Base-by-base conservation (phyloP, 2,329 filamentous ascomycete species). In the Cadophora sp. region DNA sequence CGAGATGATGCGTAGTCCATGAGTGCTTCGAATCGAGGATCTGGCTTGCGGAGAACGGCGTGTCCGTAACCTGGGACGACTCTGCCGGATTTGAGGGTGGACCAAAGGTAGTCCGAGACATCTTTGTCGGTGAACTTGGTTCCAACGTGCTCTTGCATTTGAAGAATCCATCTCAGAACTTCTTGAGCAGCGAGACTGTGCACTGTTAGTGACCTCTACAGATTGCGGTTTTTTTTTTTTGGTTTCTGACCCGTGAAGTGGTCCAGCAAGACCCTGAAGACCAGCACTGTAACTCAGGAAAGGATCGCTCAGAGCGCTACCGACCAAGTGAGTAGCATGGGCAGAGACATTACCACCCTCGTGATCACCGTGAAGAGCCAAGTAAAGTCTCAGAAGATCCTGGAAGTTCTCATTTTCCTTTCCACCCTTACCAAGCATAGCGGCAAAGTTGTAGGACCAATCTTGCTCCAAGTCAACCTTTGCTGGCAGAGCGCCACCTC, bases 371-470 rank as follows among this genome's bases (percentile, higher is more conserved):
- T 99, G 96, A 5, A 99, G 90, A 59, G 96, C 95, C 27, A 99
- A 89, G 81, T 99, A 99, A 39, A 99, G 84, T 74, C 96, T 89
- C 70, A 99, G 87, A 22, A 99, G 86, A 76, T 99, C 96, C 79
- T 98, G 95, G 86, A 99, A 97, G 79, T 92, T 91, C 81, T 94
- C 92, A 74, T 98, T 91, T 81, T 97, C 85, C 80, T 91, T 88
- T 73, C 94, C 93, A 60, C 90, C 88, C 83, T 96, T 97, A 77
- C 95, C 95, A 63, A 98, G 87, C 89, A 98, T 94, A 72, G 94
- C 92, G 55, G 96, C 96, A 77, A 97, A 99, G 86, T 99, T 99
- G 85, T 97, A 97, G 0, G 94, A 91, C 96, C 96, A 99, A 81
- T 99, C 96, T 82, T 97, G 93, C 73, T 91, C 86, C 66, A 88